Evolutionary conservation across 2,329 filamentous ascomycete species (phyloP), one percentile per base, ranked within the genome.

Genomic region (Aureobasidium sp.): DNA sequence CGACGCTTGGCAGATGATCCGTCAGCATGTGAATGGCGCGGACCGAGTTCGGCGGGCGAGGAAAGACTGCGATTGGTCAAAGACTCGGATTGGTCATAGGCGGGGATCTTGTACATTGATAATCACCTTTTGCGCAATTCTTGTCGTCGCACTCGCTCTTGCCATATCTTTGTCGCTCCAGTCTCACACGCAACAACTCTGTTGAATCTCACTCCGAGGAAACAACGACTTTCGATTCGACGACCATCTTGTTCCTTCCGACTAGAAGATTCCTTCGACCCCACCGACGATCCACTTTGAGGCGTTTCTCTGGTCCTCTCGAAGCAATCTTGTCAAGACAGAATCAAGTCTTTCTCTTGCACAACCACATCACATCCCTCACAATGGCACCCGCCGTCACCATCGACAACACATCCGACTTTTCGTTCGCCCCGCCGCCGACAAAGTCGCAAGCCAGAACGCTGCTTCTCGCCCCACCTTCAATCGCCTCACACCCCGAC

Each of bases 401-500:
- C 41, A 70, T 77, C 53, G 74, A 76, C 66, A 72, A 69, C 63
- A 69, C 70, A 59, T 69, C 72, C 65, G 75, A 76, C 68, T 72
- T 74, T 62, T 62, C 49, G 44, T 64, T 64, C 42, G 65, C 68
- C 53, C 56, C 67, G 60, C 55, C 65, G 55, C 66, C 66, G 57
- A 22, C 70, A 69, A 65, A 70, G 67, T 71, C 73, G 68, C 64
- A 73, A 61, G 69, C 74, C 31, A 85, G 87, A 74, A 93, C 87
- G 36, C 87, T 96, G 65, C 86, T 96, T 44, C 87, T 97, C 65
- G 91, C 93, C 36, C 93, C 94, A 59, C 92, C 94, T 14, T 96
- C 91, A 27, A 84, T 97, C 69, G 88, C 94, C 67, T 85, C 90
- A 61, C 88, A 96, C 75, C 90, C 92, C 68, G 87, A 90, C 67